Evolutionary conservation across 805 yeast genomes (phyloP).

Genomic region (Kuraishia capsulata): DNA sequence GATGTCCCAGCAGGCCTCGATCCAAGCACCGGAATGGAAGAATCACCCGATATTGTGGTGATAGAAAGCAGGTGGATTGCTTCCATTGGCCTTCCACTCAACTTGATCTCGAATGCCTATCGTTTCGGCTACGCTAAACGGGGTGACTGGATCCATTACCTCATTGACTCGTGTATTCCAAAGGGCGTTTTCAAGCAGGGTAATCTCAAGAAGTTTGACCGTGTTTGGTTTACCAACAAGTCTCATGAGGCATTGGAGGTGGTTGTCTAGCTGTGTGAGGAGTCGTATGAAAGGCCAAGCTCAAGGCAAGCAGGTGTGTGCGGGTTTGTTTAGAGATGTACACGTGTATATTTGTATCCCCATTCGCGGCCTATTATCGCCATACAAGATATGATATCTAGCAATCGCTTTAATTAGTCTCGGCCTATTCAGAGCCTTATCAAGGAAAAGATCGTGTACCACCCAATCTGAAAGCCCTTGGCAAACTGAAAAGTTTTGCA

Average conservation of each 20-base stretch:
- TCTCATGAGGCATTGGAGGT: slow-evolving; percentile 15
- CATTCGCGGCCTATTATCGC: too few relatives aligned
- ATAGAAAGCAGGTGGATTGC: slow-evolving; percentile 49
- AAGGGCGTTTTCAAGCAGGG: slow-evolving; percentile 37
- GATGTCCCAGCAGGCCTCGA: slow-evolving; percentile 82
- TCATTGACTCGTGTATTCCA: slow-evolving; percentile 69
- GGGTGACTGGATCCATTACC: slow-evolving; percentile 44
- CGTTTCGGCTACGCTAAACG: slow-evolving; percentile 39
- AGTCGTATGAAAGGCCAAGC: too few relatives aligned
- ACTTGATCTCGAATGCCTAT: slow-evolving; percentile 53
- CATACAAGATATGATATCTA: too few relatives aligned
- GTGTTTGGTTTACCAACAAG: slow-evolving; percentile 16
- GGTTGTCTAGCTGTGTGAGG: slow-evolving; percentile 1
- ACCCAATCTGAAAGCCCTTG: too few relatives aligned
- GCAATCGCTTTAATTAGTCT: too few relatives aligned
- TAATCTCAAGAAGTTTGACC: slow-evolving; percentile 39
- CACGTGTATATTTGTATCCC: not conserved
- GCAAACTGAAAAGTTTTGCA: too few relatives aligned
- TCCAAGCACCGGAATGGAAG: slow-evolving; percentile 61
- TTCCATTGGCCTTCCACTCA: slow-evolving; percentile 66
- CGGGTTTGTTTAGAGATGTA: not conserved
- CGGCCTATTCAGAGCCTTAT: too few relatives aligned
- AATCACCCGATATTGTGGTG: slow-evolving; percentile 16
- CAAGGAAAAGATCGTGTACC: too few relatives aligned
- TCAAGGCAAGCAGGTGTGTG: not conserved